Base-by-base conservation (phyloP, 2,329 filamentous ascomycete genomes). In the Monosporascus sp. region DNA sequence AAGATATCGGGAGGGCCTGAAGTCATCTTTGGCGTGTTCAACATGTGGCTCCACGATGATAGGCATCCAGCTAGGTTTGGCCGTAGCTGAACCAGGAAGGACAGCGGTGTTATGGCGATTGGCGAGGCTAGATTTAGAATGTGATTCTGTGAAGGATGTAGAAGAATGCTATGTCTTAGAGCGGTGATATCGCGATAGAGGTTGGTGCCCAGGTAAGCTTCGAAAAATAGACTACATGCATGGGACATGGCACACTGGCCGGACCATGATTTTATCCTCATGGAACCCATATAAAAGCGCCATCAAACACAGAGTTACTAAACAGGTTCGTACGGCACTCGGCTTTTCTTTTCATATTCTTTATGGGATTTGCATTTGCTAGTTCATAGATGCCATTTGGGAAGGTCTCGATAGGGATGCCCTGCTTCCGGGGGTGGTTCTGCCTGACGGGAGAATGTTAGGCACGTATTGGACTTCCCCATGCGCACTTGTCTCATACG, bases 1-100 rank as follows among this genome's bases (percentile, higher is more conserved):
- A 18, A 88, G 66, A 62, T 88, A 84, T 63, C 76, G 78, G 38
- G 69, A 61, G 2, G 82, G 75, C 49, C 81, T 69, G 62, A 87
- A 87, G 3, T 55, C 54, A 51, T 63, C 67, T 20, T 59, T 56
- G 37, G 38, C 53, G 5, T 55, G 20, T 7, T 56, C 48, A n/a
- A 37, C 15, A 6, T 49, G 28, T 24, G 58, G 38, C 49, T 58
- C 43, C 28, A 54, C 54, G 41, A 67, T 66, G 44, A 65, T 64
- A n/a, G 65, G 65, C 17, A 51, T 57, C 58, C 58, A 63, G 49
- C 47, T 58, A 35, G 52, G 51, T 47, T 64, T 61, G 18, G 35
- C 26, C 18, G 49, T 35, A 40, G 48, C 41, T 24, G 58, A 20
- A 3, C 48, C 43, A 46, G 63, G 51, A 38, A 61, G 38, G 17